These are phyloP conservation scores for Millerozyma miso DNA, from an alignment of 805 yeast species.

Conservation along the genomic window DNA sequence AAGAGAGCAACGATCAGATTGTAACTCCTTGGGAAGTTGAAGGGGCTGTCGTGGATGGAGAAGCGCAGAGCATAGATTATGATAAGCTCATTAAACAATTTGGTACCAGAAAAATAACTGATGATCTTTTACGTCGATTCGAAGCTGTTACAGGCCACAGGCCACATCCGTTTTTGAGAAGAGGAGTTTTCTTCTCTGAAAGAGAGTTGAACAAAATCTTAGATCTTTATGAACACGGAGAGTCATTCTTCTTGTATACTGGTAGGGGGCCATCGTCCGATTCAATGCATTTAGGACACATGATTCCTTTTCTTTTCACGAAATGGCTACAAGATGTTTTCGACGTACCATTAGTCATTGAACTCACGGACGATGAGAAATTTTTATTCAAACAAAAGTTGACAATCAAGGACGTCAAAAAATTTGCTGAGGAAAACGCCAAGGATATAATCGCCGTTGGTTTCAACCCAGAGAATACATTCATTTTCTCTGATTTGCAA, in stretches of 20 bases:
- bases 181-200: conserved; percentile 91
- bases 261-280: conserved; percentile 97
- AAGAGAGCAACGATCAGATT: conserved; percentile 30
- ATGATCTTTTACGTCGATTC: conserved; percentile 73
- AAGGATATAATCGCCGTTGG: conserved; percentile 93
- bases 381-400: conserved; percentile 89
- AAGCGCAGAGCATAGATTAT: conserved; percentile 87
- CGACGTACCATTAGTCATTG: conserved; percentile 91
- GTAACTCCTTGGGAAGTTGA: conserved; percentile 98
- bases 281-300: conserved; percentile 94
- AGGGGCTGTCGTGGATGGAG: conserved; percentile 95
- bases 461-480: conserved; percentile 90
- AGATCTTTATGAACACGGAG: conserved; percentile 88
- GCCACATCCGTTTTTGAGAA: conserved; percentile 86
- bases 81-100: conserved; percentile 81
- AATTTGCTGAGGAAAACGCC: conserved; percentile 76
- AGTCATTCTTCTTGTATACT: conserved; percentile 92
- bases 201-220: conserved; percentile 76
- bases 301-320: conserved; percentile 92
- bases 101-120: conserved; percentile 72
- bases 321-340: conserved; percentile 98
- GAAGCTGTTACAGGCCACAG: conserved; percentile 77
- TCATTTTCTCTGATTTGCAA: conserved; percentile 86
- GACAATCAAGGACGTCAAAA: conserved; percentile 82
- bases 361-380: conserved; percentile 95